Conservation (phyloP, 345 rosid genomes). For the Reutealis trisperma region DNA sequence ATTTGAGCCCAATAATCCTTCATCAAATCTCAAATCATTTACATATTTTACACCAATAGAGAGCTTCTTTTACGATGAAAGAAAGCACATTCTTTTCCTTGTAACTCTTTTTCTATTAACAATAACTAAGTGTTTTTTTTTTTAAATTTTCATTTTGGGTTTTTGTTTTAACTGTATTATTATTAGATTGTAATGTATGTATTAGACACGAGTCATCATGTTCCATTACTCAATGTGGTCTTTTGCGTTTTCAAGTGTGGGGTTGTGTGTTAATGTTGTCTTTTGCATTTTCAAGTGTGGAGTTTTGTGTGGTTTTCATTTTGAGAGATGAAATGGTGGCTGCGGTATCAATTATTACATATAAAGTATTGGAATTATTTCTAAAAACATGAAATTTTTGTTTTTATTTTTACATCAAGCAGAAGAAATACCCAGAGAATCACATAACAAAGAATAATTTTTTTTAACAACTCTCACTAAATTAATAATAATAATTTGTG, state of each 20-base stretch:
- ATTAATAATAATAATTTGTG: no score
- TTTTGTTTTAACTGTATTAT: background rate
- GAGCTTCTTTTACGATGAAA: background rate
- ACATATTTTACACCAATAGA: background rate
- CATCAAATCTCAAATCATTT: conserved; percentile 13
- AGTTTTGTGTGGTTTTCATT: conserved; percentile 1
- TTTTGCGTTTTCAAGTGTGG: background rate
- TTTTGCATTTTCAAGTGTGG: background rate
- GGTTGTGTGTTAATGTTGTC: background rate
- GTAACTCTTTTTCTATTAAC: background rate
- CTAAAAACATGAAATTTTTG: no score
- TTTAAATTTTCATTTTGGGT: background rate
- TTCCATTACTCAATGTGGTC: background rate
- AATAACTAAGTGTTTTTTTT: conserved; percentile 4
- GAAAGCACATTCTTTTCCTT: conserved; percentile 12
- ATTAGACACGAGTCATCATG: conserved; percentile 19
- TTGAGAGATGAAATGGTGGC: background rate
- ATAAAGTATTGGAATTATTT: no score
- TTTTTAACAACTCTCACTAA: no score
- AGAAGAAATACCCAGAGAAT: no score
- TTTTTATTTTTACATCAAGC: no score
- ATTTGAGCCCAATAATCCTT: no score
- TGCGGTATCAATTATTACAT: conserved; percentile 18
- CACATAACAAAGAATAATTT: no score
- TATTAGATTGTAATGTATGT: conserved; percentile 24